Evolutionary conservation across 306 rosid species (phyloP), one percentile per base, ranked within the genome.

Genomic region (Cyclanthera cordifolia): DNA sequence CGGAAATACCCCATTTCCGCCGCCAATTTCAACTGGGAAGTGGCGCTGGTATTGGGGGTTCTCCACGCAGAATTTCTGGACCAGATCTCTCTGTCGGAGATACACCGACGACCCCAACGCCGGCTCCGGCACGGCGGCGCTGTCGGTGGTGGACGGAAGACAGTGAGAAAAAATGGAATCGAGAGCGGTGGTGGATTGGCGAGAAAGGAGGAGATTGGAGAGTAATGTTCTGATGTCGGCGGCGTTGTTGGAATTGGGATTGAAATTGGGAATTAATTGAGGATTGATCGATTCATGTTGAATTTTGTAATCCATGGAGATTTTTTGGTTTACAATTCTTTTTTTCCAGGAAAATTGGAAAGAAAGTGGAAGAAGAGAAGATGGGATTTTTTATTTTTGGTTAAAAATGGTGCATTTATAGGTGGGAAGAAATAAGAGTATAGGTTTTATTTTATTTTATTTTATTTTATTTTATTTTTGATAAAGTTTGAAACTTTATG

Each of bases 101-200:
- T 94, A 90, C 2, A 88, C 97, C 0, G 99, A 94, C 20, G 96
- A 90, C 0, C 97, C 99, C 0, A 83, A 39, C 2, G 66, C 14
- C 7, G 85, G 80, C 66, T 86, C 87, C 9, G 72, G 75, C 23
- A 71, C 1, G 27, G 51, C 56, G 65, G 10, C 21, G 1, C 70
- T 3, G 14, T 72, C 4, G n/a, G 63, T 63, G 30, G 88, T 64
- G 30, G 88, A 28, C 13, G 77, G 80, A 0, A 72, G 60, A 74
- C 77, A 81, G 56, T 71, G 76, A 0, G 90, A 88, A 87, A 94
- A 94, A 72, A 94, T 94, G 6, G 99, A 86, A 78, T 94, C 99
- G 5, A 94, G 72, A 11, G 99, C 84, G 41, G 41, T 34, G 41
- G 41, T 34, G 41, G 41, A 34, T 34, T 34, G 41, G 41, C 41